Conservation (phyloP, 2,329 filamentous ascomycete species). For the Thermoascus crustaceus region DNA sequence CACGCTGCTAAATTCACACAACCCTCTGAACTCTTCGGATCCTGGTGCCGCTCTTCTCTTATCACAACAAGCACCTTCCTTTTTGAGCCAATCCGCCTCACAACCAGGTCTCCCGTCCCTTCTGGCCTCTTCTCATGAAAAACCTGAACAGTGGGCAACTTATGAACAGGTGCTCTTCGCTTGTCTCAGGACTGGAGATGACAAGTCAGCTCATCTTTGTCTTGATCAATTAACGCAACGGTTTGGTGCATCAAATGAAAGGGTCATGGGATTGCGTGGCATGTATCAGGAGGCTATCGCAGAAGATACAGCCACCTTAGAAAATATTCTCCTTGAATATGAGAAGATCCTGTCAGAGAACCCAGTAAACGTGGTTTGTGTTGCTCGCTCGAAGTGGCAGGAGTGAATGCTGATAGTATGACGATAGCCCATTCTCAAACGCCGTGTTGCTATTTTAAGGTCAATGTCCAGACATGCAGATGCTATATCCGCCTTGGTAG, state of each 20-base stretch:
- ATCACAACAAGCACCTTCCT: constrained; percentile 35
- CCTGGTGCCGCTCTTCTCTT: constrained; percentile 39
- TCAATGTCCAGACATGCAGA: constrained; percentile 63
- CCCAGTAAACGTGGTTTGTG: constrained; percentile 68
- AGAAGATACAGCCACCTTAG: constrained; percentile 55
- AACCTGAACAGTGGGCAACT: constrained; percentile 70
- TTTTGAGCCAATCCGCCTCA: too few species aligned
- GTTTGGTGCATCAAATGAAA: constrained; percentile 78
- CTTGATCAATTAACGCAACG: constrained; percentile 67
- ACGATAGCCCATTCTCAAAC: constrained; percentile 69
- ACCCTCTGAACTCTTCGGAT: constrained; percentile 22
- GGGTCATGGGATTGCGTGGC: constrained; percentile 73
- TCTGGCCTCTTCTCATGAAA: constrained; percentile 54
- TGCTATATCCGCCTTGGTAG: constrained; percentile 64
- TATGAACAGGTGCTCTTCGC: constrained; percentile 83
- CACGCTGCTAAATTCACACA: constrained; percentile 2
- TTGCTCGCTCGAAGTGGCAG: constrained; percentile 3
- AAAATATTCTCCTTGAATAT: constrained; percentile 67
- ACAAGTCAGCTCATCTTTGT: constrained; percentile 65
- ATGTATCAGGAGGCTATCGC: constrained; percentile 79
- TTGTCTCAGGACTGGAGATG: constrained; percentile 76
- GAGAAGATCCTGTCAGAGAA: constrained; percentile 65
- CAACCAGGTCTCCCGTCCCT: too few species aligned
- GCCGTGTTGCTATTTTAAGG: constrained; percentile 69
- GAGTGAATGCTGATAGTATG: constrained; percentile 21